These are phyloP conservation scores for Aphanomyces stellatus DNA, from an alignment of 352 stramenopile genomes.

Conservation along the genomic window DNA sequence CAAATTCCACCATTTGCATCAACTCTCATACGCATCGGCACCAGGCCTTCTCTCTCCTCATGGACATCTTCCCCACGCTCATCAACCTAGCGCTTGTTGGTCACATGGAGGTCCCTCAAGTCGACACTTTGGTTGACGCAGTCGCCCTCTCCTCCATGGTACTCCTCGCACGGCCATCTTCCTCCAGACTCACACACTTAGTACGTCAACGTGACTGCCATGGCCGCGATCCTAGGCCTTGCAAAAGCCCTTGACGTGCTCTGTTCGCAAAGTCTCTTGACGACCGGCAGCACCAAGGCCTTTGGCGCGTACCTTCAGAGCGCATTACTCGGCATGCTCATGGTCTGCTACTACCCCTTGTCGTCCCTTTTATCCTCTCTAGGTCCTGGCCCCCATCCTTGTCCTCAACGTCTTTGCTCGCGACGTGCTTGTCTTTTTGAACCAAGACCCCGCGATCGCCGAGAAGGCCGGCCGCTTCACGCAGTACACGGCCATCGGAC, in stretches of 20 bases:
- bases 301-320: slow-evolving; percentile 76
- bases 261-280: slow-evolving; percentile 46
- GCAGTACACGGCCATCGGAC: slow-evolving; percentile 41
- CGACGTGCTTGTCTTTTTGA: slow-evolving; percentile 34
- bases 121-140: slow-evolving; percentile 47
- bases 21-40: no score
- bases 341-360: slow-evolving; percentile 17
- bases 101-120: slow-evolving; percentile 43
- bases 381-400: slow-evolving; percentile 36
- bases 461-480: slow-evolving; percentile 58
- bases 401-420: slow-evolving; percentile 48
- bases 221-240: slow-evolving; percentile 43
- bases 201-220: slow-evolving; percentile 63
- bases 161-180: no score
- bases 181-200: not conserved
- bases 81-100: slow-evolving; percentile 46
- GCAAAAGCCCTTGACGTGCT: slow-evolving; percentile 46
- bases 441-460: slow-evolving; percentile 43
- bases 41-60: slow-evolving; percentile 8
- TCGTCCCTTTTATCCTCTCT: not conserved
- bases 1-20: no score
- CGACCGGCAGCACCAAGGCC: slow-evolving; percentile 39
- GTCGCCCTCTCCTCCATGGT: slow-evolving; percentile 66
- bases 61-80: slow-evolving; percentile 53
- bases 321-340: slow-evolving; percentile 40